Base-by-base conservation (phyloP, 257 asterid species). In the Schizonepeta tenuifolia region DNA sequence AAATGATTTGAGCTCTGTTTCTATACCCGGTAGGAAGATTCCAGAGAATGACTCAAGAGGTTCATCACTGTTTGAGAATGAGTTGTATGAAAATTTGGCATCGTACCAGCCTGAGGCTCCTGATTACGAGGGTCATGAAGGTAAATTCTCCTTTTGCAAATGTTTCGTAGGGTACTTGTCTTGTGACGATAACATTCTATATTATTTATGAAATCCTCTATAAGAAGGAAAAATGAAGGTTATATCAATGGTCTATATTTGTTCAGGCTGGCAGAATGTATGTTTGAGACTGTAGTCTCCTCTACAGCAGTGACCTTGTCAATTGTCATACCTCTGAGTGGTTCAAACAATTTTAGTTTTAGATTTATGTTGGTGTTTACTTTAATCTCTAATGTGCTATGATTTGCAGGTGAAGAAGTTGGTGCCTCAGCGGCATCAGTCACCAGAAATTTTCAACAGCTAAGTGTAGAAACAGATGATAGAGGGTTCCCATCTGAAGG, bases 381-480 rank as follows among this genome's bases (percentile, higher is more conserved):
- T 70, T 44, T 17, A 33, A 59, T 36, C 47, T 40, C 58, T 22
- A 38, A 55, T 60, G 54, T 70, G 64, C 60, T 67, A 56, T 70
- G 47, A 56, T 75, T 81, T 88, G 77, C 93, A 89, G 98, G 56
- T 75, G 88, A 86, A 66, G 85, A 84, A 74, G 75, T 41, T 75
- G 83, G 63, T 26, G 78, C 55, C 47, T 79, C 88, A 7, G 88
- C 84, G 51, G 70, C 91, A 71, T 78, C 90, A n/a, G 83, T 85
- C 73, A 47, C 96, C 73, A 80, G 81, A 58, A 83, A 86, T 82
- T 17, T 89, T 77, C 84, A 88, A 69, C 87, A 86, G 22, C 62
- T 89, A 14, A 84, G 67, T 82, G 79, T 88, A 69, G 81, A 86
- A 51, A 79, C 80, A 70, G 89, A 87, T 73, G 88, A 83, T 64